Evolutionary conservation across 805 yeast species (phyloP), one percentile per base, ranked within the genome.

Genomic region (Schizosaccharomyces cryophilus): DNA sequence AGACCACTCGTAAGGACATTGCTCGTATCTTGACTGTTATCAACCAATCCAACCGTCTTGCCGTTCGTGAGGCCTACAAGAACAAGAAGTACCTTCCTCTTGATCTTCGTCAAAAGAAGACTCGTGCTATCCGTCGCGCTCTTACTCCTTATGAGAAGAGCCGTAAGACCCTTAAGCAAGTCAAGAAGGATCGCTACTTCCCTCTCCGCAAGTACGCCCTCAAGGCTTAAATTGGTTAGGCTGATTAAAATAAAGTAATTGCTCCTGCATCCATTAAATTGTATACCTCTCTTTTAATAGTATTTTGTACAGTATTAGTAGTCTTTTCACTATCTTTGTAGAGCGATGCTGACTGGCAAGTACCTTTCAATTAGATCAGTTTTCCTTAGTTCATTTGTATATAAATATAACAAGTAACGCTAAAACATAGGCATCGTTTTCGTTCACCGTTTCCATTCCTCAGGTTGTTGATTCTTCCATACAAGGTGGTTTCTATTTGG

Each of bases 41-140:
- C 80, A 89, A 86, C 89, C 82, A 84, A 73, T 87, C 85, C 81
- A 95, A 88, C 80, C 88, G 98, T 80, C 88, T 84, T 69, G 82
- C 84, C 71, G 95, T 87, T 75, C 87, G 87, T 78, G 93, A 84
- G 74, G 84, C 86, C 82, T 89, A 89, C 90, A 84, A 86, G 84
- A 68, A 67, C 70, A 71, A 72, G 71, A 89, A 87, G 80, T 85
- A 82, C 84, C 80, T 82, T 77, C 97, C 98, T 81, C 89, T 90
- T 82, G 96, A 89, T 77, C 83, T 93, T 80, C 90, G 97, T 81
- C 95, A 88, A 72, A 93, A 93, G 90, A 87, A 93, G 85, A 93
- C 99, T 78, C 90, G 97, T 84, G 97, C 98, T 77, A 79, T 90
- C 78, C 90, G 98, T 86, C 86, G 97, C 83, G 82, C 83, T 74